Base-by-base conservation (phyloP, 352 stramenopile genomes). In the Phytophthora pistaciae region DNA sequence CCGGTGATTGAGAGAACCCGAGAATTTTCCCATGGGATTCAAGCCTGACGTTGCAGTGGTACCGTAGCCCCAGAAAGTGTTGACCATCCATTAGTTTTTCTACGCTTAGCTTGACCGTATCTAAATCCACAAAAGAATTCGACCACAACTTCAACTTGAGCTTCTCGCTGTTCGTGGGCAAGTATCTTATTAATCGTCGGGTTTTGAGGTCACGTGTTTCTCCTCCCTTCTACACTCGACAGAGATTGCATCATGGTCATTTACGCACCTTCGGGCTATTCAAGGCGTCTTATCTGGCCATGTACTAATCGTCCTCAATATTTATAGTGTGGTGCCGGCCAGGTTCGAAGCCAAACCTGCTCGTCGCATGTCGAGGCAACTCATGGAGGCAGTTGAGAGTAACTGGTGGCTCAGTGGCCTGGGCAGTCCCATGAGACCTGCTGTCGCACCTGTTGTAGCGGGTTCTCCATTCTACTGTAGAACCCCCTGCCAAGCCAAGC, bases 101-200 rank as follows among this genome's bases (percentile, higher is more conserved):
- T 29, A 38, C 31, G 31, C 31, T 38, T 38, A 54, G 20, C 20
- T 57, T 56, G 36, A 60, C 25, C 57, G 33, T 61, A 64, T 48
- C 40, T 38, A 38, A 61, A 65, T 0, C 21, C 36, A 14, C 64
- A 65, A 70, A 70, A 66, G 31, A 46, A 52, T 64, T 71, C 25
- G 60, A 68, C 60, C 27, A 68, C 53, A 69, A 73, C 68, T 75
- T 75, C 68, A 70, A 67, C 38, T 56, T 67, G 54, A 64, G n/a
- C 20, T 36, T 29, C 36, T 61, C n/a, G 7, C 42, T 66, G 21
- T 67, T 57, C 53, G n/a, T 16, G 13, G 48, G 29, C 38, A 44
- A 18, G 38, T 7, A 44, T n/a, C 38, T n/a, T 18, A 18, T n/a
- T 18, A n/a, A 44, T 5, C 18, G n/a, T 9, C 23, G 16, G 16